Conservation (phyloP, 768 basidiomycete species). For the Leucocoprinus sp. region DNA sequence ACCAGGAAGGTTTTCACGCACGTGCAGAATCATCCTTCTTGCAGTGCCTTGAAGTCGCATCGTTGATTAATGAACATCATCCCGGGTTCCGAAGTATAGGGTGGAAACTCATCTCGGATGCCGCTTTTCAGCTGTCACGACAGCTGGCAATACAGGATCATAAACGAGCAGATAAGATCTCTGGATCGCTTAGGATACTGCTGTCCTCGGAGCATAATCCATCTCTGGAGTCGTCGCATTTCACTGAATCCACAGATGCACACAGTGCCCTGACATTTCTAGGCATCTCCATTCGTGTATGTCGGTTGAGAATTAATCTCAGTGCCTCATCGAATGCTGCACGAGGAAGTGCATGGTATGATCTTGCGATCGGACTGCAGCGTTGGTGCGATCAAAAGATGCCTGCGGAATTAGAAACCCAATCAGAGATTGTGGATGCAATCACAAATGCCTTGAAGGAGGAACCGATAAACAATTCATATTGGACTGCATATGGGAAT, state of each 20-base stretch:
- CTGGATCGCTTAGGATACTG: constrained; percentile 17
- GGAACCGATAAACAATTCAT: constrained; percentile 60
- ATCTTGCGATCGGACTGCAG: constrained; percentile 60
- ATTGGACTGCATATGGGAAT: constrained; percentile 82
- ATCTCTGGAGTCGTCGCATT: background rate
- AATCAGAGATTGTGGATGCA: constrained; percentile 39
- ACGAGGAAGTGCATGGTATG: constrained; percentile 60
- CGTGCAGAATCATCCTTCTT: constrained; percentile 72
- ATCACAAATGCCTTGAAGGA: constrained; percentile 67
- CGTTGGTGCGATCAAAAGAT: constrained; percentile 31
- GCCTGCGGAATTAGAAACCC: constrained; percentile 12
- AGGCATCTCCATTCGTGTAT: constrained; percentile 49
- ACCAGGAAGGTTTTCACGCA: constrained; percentile 58
- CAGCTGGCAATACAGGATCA: constrained; percentile 42
- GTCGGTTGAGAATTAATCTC: constrained; percentile 53
- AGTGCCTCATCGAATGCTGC: constrained; percentile 36
- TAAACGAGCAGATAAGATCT: constrained; percentile 27
- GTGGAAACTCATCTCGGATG: constrained; percentile 84
- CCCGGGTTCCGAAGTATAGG: constrained; percentile 60
- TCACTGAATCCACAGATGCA: background rate
- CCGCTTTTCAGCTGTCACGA: constrained; percentile 56
- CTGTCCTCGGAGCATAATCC: constrained; percentile 2
- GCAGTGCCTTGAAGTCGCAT: constrained; percentile 43
- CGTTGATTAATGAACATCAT: constrained; percentile 39
- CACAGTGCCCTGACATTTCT: constrained; percentile 19